phyloP scores from a whole-genome alignment of 2,329 filamentous ascomycete species.

The Penicillium sp. region DNA sequence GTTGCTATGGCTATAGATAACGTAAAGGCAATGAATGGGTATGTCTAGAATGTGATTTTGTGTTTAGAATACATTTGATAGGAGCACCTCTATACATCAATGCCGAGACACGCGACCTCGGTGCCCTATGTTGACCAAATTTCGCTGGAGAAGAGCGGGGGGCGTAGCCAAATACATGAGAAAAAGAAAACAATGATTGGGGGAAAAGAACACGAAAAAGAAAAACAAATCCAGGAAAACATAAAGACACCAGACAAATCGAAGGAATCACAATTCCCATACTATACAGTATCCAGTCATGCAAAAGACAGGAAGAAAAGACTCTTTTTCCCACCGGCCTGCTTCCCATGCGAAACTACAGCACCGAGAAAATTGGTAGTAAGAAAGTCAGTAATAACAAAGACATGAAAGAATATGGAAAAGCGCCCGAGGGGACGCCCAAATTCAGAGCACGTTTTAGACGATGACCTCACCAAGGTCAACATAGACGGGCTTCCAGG shows the following conservation, averaged over 20 bases:
- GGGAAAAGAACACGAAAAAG: conserved; percentile 15
- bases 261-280: conserved; percentile 41
- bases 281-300: conserved; percentile 45
- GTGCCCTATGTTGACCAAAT: conserved; percentile 21
- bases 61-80: conserved; percentile 32
- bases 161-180: conserved; percentile 20
- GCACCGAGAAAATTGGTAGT: conserved; percentile 34
- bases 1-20: background rate
- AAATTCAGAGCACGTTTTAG: conserved; percentile 35
- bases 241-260: conserved; percentile 40
- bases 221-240: conserved; percentile 24
- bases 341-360: conserved; percentile 33
- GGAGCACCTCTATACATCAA: conserved; percentile 25
- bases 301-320: conserved; percentile 32
- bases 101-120: conserved; percentile 15
- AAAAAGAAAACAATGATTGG: conserved; percentile 20
- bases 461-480: conserved; percentile 72
- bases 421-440: conserved; percentile 13
- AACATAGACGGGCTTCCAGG: conserved; percentile 70
- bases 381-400: conserved; percentile 27
- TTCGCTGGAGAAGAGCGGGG: conserved; percentile 23
- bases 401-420: conserved; percentile 29
- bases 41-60: conserved; percentile 12
- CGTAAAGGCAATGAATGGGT: background rate
- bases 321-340: conserved; percentile 28